These are phyloP conservation scores for Oryza glaberrima DNA, from an alignment of 176 grass and related monocot species.

Conservation along the genomic window DNA sequence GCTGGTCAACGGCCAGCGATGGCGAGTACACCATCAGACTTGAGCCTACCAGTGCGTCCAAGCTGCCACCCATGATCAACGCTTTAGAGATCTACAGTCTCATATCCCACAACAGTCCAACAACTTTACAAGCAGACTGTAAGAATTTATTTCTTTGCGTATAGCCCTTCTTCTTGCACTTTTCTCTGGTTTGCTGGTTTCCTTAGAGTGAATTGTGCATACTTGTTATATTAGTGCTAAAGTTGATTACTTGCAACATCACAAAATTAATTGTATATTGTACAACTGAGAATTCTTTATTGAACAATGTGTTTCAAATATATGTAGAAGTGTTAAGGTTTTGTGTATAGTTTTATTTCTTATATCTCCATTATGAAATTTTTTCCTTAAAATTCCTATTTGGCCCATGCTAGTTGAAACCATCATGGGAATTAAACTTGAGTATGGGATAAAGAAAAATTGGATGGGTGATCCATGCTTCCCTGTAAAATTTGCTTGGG, in stretches of 20 bases:
- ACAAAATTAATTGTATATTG: too few species aligned
- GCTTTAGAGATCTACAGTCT: not conserved
- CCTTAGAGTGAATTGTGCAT: not conserved
- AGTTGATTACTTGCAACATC: too few species aligned
- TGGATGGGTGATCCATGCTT: constrained; percentile 34
- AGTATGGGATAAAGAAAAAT: constrained; percentile 11
- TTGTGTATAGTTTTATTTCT: not conserved
- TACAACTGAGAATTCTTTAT: too few species aligned
- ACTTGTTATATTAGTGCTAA: not conserved
- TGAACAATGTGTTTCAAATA: too few species aligned
- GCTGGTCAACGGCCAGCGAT: not conserved
- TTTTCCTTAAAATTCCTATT: not conserved
- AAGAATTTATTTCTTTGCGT: not conserved
- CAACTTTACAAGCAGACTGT: not conserved
- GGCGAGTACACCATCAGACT: not conserved
- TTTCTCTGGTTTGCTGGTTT: not conserved
- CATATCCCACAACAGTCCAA: not conserved
- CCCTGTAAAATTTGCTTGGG: constrained; percentile 28
- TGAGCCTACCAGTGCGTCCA: not conserved
- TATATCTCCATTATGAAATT: too few species aligned
- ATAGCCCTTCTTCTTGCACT: not conserved
- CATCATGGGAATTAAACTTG: constrained; percentile 32
- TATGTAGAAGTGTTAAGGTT: too few species aligned
- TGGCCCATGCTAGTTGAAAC: constrained; percentile 32
- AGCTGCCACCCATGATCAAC: not conserved